Conservation (phyloP, 2,329 filamentous ascomycete species). For the Colletotrichum sp. region DNA sequence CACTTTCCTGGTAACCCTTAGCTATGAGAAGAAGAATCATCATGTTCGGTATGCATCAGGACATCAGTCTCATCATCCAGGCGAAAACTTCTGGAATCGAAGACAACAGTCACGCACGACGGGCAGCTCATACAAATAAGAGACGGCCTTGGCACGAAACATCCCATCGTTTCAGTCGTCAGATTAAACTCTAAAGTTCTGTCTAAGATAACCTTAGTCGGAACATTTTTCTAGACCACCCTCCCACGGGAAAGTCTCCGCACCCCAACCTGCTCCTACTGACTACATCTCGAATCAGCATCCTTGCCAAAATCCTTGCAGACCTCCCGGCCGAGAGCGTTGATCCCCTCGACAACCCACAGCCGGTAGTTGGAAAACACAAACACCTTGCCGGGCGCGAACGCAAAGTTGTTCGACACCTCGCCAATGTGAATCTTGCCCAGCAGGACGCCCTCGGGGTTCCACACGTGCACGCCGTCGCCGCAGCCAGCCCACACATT, state of each 20-base stretch:
- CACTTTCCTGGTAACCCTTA: fast-evolving
- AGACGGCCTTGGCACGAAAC: not conserved
- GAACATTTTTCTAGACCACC: not conserved
- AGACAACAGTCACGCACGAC: not conserved
- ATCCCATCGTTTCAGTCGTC: not conserved
- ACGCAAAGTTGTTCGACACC: constrained; percentile 52
- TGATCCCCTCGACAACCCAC: constrained; percentile 29
- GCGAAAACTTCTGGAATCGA: not conserved
- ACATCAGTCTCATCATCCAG: fast-evolving
- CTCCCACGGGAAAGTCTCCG: not conserved
- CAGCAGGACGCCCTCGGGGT: constrained; percentile 46
- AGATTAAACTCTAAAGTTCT: not conserved
- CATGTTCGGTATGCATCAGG: fast-evolving
- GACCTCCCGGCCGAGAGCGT: constrained; percentile 24
- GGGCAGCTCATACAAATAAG: not conserved
- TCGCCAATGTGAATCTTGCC: constrained; percentile 48
- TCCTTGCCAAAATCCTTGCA: constrained; percentile 25
- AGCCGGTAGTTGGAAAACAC: constrained; percentile 52
- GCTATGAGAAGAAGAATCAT: fast-evolving
- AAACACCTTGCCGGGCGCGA: constrained; percentile 47
- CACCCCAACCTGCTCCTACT: not conserved
- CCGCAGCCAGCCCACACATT: constrained; percentile 55
- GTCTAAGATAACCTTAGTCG: not conserved
- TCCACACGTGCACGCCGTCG: constrained; percentile 55
- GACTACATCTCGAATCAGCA: not conserved